Base-by-base conservation (phyloP, 1,284 basidiomycete genomes). In the Tremellales sp. region DNA sequence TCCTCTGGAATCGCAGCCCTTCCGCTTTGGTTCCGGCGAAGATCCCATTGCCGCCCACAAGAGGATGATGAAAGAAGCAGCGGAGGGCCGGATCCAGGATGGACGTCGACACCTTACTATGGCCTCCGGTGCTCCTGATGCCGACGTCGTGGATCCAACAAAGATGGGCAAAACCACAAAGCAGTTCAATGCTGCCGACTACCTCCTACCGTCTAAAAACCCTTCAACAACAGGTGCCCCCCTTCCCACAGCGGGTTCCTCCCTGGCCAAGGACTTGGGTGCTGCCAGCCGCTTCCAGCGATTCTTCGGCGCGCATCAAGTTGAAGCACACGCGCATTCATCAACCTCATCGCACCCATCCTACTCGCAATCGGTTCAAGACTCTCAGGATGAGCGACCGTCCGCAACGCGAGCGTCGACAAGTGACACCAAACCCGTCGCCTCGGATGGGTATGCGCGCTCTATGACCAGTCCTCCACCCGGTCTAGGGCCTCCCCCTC, bases 1-100 rank as follows among this genome's bases (percentile, higher is more conserved):
- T 40, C 62, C 54, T 2, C 46, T 66, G 5, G 39, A 22, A 12
- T 52, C 65, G 43, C 58, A 67, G 43, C n/a, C n/a, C n/a, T n/a
- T n/a, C n/a, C n/a, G n/a, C n/a, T 70, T 67, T 37, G 57, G 61
- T 12, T 66, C 67, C 0, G 70, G 66, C 6, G 66, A 70, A 50
- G 70, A 73, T 50, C 64, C 67, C 61, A 70, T 71, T 31, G 68
- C 68, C 3, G 65, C 64, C 7, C 68, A 73, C 51, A 67, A 67
- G 47, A 56, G 62, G 11, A 58, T 54, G 6, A 64, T 65, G 64
- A 68, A 65, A 53, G 51, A 56, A 7, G 48, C 51, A 50, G 49
- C 47, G 12, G 50, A 50, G 8, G 51, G 54, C 21, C 50, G 47
- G 55, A 48, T 23, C 48, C 54, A 40, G 41, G 55, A 23, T 51